Evolutionary conservation across 352 stramenopile genomes (phyloP).

Genomic region (Poterioochromonas sp.): DNA sequence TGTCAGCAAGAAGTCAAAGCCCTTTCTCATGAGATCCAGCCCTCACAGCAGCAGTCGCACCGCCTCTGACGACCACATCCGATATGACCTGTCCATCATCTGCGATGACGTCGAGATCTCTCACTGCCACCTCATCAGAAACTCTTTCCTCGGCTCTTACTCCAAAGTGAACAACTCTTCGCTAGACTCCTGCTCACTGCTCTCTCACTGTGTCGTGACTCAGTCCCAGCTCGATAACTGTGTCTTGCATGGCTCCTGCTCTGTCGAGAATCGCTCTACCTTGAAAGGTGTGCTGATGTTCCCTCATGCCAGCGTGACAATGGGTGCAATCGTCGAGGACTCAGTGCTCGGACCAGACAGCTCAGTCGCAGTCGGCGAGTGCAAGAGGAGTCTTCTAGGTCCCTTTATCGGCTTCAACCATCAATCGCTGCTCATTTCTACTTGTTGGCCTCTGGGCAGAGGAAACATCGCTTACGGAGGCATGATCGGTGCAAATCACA

Average conservation of each 20-base stretch:
- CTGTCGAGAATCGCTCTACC: slow-evolving; percentile 56
- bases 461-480: slow-evolving; percentile 83
- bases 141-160: slow-evolving; percentile 55
- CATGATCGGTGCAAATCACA: slow-evolving; percentile 88
- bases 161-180: slow-evolving; percentile 27
- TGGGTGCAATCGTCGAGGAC: slow-evolving; percentile 68
- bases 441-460: slow-evolving; percentile 76
- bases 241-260: slow-evolving; percentile 42
- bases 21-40: neutral
- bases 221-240: slow-evolving; percentile 39
- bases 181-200: slow-evolving; percentile 16
- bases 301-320: slow-evolving; percentile 61
- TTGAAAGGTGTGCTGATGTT: slow-evolving; percentile 61
- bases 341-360: slow-evolving; percentile 70
- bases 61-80: neutral
- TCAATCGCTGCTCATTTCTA: slow-evolving; percentile 77
- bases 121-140: slow-evolving; percentile 55
- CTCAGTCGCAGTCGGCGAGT: slow-evolving; percentile 70
- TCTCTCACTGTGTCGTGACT: slow-evolving; percentile 8
- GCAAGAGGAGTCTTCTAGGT: slow-evolving; percentile 75
- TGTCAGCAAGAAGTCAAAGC: too few relatives aligned
- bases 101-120: slow-evolving; percentile 51
- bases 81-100: slow-evolving; percentile 53
- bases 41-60: neutral
- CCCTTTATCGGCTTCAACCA: slow-evolving; percentile 89